phyloP scores from a whole-genome alignment of 164 flowering plant genomes.

The Saururus chinensis region DNA sequence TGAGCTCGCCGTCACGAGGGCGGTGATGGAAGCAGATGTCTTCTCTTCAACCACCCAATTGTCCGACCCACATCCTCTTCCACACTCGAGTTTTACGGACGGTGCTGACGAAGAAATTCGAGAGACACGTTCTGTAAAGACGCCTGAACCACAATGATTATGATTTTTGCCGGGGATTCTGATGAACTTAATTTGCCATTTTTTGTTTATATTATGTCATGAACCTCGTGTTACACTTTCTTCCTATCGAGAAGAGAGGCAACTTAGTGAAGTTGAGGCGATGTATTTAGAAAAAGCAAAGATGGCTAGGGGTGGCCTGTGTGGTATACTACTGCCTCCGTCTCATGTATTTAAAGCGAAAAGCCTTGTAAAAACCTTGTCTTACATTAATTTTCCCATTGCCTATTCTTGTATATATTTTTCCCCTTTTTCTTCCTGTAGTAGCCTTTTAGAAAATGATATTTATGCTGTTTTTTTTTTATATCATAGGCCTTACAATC shows the following conservation, averaged over 20 bases:
- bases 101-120: background rate
- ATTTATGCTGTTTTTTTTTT: no score
- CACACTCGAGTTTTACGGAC: background rate
- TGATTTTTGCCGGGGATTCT: background rate
- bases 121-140: background rate
- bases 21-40: slow-evolving; percentile 1
- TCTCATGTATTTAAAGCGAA: no score
- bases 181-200: background rate
- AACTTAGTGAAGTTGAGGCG: background rate
- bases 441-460: no score
- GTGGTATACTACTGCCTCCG: no score
- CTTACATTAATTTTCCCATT: no score
- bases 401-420: no score
- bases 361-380: no score
- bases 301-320: no score
- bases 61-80: background rate
- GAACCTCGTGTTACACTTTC: background rate
- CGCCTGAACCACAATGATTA: background rate
- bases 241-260: no score
- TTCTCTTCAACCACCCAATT: background rate
- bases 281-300: no score
- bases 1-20: background rate
- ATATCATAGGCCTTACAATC: no score
- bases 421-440: no score
- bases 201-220: background rate